These are phyloP conservation scores for Zygosaccharomyces sapae DNA, from an alignment of 1,139 yeast genomes.

Conservation along the genomic window DNA sequence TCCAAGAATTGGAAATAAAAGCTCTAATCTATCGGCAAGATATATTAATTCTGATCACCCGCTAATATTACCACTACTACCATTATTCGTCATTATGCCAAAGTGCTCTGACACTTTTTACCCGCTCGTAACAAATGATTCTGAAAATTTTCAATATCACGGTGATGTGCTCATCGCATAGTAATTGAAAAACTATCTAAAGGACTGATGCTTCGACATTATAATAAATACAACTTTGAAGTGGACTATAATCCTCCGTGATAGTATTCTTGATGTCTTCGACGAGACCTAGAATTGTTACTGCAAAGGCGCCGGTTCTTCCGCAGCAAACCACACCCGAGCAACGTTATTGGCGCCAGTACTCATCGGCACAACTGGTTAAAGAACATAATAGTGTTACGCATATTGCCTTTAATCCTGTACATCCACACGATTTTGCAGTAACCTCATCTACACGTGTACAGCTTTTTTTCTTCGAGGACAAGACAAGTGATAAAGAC, in stretches of 20 bases:
- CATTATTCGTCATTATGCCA: too few species aligned
- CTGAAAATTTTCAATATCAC: constrained; percentile 7
- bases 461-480: constrained; percentile 78
- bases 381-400: constrained; percentile 92
- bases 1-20: too few species aligned
- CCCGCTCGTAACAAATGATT: constrained; percentile 3
- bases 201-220: not conserved
- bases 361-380: constrained; percentile 71
- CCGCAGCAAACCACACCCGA: constrained; percentile 91
- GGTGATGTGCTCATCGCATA: constrained; percentile 2
- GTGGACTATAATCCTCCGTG: not conserved
- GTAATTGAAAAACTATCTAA: not conserved
- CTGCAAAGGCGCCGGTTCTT: constrained; percentile 66
- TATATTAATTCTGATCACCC: too few species aligned
- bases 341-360: constrained; percentile 88
- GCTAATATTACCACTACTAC: too few species aligned
- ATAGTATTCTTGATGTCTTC: constrained; percentile 61
- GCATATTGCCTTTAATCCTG: constrained; percentile 83
- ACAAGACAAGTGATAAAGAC: constrained; percentile 89
- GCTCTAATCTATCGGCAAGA: too few species aligned
- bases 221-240: not conserved
- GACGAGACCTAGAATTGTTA: constrained; percentile 61
- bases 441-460: constrained; percentile 89
- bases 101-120: not conserved
- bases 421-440: constrained; percentile 86